A percentile compares a stretch with the other conserved stretches of the same genome.
Conservation (phyloP, 1,284 basidiomycete genomes). For the Abortiporus biennis region DNA sequence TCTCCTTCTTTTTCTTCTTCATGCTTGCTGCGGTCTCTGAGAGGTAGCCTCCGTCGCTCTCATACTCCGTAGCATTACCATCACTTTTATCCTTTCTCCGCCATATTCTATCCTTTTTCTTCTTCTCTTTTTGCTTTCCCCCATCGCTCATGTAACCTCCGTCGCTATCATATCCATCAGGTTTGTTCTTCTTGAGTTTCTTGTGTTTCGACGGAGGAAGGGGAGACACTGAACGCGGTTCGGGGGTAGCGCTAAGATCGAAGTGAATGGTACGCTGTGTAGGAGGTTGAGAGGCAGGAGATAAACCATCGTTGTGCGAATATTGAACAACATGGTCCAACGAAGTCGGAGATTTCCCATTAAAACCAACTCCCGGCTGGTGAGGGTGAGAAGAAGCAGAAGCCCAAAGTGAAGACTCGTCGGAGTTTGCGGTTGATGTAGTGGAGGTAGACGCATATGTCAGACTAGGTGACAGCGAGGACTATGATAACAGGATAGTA, state of each 20-base stretch:
- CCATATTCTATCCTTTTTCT: conserved; percentile 22
- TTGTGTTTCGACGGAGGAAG: conserved; percentile 17
- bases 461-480: conserved; percentile 24
- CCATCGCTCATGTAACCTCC: conserved; percentile 43
- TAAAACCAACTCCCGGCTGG: conserved; percentile 20
- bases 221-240: conserved; percentile 17
- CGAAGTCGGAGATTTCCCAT: conserved; percentile 7
- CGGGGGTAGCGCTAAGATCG: conserved; percentile 18
- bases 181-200: conserved; percentile 31
- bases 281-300: conserved; percentile 7
- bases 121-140: conserved; percentile 23
- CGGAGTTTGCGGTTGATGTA: conserved; percentile 30
- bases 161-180: conserved; percentile 49
- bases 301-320: conserved; percentile 10
- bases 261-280: conserved; percentile 19
- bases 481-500: conserved; percentile 14
- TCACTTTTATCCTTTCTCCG: conserved; percentile 14
- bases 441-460: conserved; percentile 31
- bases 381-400: conserved; percentile 13
- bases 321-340: conserved; percentile 7
- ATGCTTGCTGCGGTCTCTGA: conserved; percentile 23
- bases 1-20: conserved; percentile 21
- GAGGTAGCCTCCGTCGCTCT: conserved; percentile 28
- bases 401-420: conserved; percentile 25
- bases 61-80: conserved; percentile 20